Base-by-base conservation (phyloP, 331 rosid species). In the Erythrophleum ivorense region DNA sequence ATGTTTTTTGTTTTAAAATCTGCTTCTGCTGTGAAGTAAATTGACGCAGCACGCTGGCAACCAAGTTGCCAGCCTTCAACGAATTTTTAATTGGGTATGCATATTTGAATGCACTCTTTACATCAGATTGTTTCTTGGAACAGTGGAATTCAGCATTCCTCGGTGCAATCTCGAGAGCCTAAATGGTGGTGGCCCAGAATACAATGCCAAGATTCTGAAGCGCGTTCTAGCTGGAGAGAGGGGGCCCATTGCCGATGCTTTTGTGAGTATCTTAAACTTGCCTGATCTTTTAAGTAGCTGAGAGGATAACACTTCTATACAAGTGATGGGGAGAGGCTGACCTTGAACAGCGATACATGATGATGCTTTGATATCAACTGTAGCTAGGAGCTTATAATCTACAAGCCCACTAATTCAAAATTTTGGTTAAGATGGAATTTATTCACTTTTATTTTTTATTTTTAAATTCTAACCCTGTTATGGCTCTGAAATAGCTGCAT, bases 91-190 rank as follows among this genome's bases (percentile, higher is more conserved):
- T 77, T 52, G 75, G 65, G 21, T 63, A 58, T 77, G 83, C 75
- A 38, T 33, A 43, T 21, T 40, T 80, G 67, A 77, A 78, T 79
- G 46, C 74, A 9, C 76, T 72, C 45, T 29, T 75, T 31, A 82
- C 73, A 71, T 73, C 12, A 15, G 36, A 62, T 57, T 81, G 58
- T 73, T 79, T 85, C 45, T 76, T 80, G 48, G n/a, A 77, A 82
- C 83, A 95, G 99, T 91, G 96, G 94, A 91, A 1, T 93, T 86
- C 80, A 93, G 97, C 81, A 88, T 95, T 84, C 92, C 97, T 80
- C 93, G 94, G 49, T 93, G 98, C 86, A 92, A 59, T 64, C 29
- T 95, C 55, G 88, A 91, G 38, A 74, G 33, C 86, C 88, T 95
- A 79, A 89, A 78, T 86, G 97, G 99, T 34, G 97, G 97, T 68